phyloP scores from a whole-genome alignment of 495 filamentous ascomycete species.

The Apodospora peruviana region DNA sequence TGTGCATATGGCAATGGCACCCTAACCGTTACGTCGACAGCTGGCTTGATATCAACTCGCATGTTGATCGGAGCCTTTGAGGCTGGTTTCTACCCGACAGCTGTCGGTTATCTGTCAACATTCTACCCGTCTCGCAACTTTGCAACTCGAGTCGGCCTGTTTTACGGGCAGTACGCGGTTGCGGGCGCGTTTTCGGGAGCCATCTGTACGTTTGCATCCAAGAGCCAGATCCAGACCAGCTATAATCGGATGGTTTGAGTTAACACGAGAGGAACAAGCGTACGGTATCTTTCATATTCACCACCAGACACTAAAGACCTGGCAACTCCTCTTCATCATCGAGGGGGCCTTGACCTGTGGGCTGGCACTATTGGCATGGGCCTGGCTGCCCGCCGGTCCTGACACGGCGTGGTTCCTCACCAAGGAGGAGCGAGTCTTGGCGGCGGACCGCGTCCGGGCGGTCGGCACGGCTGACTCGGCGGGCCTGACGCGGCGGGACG shows the following conservation, averaged over 20 bases:
- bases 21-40: neutral
- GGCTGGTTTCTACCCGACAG: constrained; percentile 51
- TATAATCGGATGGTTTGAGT: neutral
- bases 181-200: constrained; percentile 48
- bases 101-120: constrained; percentile 45
- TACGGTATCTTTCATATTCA: constrained; percentile 26
- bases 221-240: no score
- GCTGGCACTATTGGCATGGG: constrained; percentile 40
- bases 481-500: constrained; percentile 36
- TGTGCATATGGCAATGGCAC: constrained; percentile 6
- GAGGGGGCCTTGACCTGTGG: constrained; percentile 46
- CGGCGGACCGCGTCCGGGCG: constrained; percentile 26
- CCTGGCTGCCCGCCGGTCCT: constrained; percentile 47
- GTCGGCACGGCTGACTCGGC: neutral
- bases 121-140: constrained; percentile 55
- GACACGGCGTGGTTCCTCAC: constrained; percentile 52
- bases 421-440: constrained; percentile 37
- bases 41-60: constrained; percentile 11
- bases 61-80: constrained; percentile 22
- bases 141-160: constrained; percentile 45
- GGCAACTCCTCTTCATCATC: constrained; percentile 54
- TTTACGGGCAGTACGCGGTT: constrained; percentile 53
- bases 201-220: constrained; percentile 28
- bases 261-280: constrained; percentile 5
- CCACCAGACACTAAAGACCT: constrained; percentile 32